phyloP scores from a whole-genome alignment of 768 basidiomycete genomes.

The Lyophyllum shimeji region DNA sequence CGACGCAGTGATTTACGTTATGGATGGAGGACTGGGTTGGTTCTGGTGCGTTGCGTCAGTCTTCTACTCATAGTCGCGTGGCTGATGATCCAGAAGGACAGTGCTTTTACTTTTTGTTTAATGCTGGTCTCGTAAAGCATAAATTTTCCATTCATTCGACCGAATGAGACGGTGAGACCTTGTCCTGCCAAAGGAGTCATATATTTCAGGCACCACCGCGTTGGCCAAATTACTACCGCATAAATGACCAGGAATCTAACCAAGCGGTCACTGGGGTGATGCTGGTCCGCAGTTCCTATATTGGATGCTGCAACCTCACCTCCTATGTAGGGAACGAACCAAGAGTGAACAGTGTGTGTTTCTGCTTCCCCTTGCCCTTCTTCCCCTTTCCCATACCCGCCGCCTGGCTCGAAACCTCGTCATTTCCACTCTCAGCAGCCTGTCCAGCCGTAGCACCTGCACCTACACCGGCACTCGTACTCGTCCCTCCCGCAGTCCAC shows the following conservation, averaged over 20 bases:
- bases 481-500: constrained; percentile 33
- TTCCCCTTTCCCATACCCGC: constrained; percentile 46
- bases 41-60: constrained; percentile 3
- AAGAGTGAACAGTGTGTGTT: constrained; percentile 78
- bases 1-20: constrained; percentile 55
- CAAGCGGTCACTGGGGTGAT: no score
- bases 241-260: not conserved
- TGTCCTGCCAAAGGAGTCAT: not conserved
- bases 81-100: not conserved
- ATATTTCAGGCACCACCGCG: not conserved
- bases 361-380: constrained; percentile 81
- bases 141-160: not conserved
- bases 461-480: constrained; percentile 12
- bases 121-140: not conserved
- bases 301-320: no score
- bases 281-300: no score
- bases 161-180: no score
- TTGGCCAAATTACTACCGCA: not conserved
- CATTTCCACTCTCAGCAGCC: constrained; percentile 9
- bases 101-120: not conserved
- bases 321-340: constrained; percentile 40
- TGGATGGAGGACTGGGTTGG: constrained; percentile 3
- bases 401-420: constrained; percentile 11
- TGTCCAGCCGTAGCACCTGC: constrained; percentile 6
- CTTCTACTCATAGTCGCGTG: not conserved